These are phyloP conservation scores for Haplosporangium sp. DNA, from an alignment of 371 early-diverging fungal species.

Conservation along the genomic window DNA sequence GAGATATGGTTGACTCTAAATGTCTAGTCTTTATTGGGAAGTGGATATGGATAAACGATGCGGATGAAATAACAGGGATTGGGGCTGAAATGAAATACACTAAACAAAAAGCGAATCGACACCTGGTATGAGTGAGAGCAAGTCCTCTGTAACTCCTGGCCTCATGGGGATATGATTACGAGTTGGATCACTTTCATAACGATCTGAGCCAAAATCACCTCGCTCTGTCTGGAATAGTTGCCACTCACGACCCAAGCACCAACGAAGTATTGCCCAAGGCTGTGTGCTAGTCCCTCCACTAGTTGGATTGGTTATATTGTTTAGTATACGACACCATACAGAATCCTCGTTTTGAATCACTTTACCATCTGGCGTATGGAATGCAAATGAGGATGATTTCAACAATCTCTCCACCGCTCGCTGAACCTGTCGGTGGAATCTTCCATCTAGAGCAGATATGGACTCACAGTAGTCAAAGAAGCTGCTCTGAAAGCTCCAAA, in stretches of 20 bases:
- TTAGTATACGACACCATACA: slow-evolving; percentile 22
- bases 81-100: not conserved
- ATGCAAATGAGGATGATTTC: not conserved
- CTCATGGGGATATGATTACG: not conserved
- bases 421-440: slow-evolving; percentile 32
- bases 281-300: not conserved
- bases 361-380: not conserved
- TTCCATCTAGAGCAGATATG: slow-evolving; percentile 17
- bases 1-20: too few species aligned
- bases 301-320: slow-evolving; percentile 10
- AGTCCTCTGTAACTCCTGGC: not conserved
- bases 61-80: not conserved
- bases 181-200: not conserved
- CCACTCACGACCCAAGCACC: slow-evolving; percentile 28
- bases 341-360: not conserved
- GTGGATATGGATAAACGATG: not conserved
- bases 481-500: slow-evolving; percentile 32
- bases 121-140: slow-evolving; percentile 1
- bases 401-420: slow-evolving; percentile 10
- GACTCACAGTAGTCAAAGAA: slow-evolving; percentile 20
- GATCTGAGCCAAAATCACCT: not conserved
- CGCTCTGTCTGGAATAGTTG: slow-evolving; percentile 10
- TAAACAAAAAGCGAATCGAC: slow-evolving; percentile 10
- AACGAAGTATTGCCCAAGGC: slow-evolving; percentile 13
- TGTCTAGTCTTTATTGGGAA: not conserved